Evolutionary conservation across 495 filamentous ascomycete genomes (phyloP).

Genomic region (Penicillium bovifimosum): DNA sequence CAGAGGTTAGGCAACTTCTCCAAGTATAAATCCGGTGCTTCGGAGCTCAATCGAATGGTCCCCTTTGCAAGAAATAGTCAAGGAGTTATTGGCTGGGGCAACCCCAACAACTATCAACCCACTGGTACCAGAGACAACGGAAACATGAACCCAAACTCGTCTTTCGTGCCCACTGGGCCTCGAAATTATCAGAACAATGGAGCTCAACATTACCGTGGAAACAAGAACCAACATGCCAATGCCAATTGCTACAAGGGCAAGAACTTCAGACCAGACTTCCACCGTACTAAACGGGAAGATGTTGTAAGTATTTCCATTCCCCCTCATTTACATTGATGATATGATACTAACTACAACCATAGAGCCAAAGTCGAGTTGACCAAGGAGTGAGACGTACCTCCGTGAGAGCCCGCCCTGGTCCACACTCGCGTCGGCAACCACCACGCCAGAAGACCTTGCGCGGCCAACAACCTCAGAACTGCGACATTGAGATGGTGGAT

Average conservation of each 20-base stretch:
- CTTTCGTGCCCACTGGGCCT: not conserved
- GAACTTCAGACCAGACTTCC: not conserved
- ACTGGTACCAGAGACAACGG: not conserved
- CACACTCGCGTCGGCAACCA: not conserved
- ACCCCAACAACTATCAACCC: not conserved
- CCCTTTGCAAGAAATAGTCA: not conserved
- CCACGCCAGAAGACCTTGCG: not conserved
- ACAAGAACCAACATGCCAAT: not conserved
- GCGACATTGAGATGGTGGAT: not conserved
- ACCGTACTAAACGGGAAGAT: not conserved
- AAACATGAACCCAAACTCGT: not conserved
- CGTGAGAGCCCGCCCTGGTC: not conserved
- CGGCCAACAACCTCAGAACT: not conserved
- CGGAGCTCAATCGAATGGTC: slow-evolving; percentile 1
- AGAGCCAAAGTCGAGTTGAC: not conserved
- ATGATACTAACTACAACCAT: not conserved
- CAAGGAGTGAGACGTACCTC: not conserved
- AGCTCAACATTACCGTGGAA: not conserved
- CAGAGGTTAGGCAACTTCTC: not conserved
- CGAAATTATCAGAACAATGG: not conserved
- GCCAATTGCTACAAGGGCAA: not conserved
- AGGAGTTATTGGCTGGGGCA: not conserved
- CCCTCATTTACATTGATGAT: not conserved
- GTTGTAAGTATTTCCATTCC: not conserved
- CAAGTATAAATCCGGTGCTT: slow-evolving; percentile 5